These are phyloP conservation scores for Cladophialophora bantiana DNA, from an alignment of 2,329 filamentous ascomycete species.

Conservation along the genomic window DNA sequence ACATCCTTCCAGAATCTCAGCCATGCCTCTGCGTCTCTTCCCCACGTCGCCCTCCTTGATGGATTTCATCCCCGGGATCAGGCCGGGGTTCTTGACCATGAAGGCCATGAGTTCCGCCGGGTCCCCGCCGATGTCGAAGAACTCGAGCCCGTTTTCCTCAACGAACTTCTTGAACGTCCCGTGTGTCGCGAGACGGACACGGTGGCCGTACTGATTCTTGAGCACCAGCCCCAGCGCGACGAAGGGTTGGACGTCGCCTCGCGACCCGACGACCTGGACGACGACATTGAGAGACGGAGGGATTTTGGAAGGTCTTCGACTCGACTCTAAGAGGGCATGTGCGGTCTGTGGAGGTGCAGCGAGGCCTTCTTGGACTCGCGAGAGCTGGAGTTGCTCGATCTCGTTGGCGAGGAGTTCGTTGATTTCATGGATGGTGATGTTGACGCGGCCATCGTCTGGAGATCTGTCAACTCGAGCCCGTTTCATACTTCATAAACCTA, in stretches of 20 bases:
- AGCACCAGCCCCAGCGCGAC: conserved; percentile 72
- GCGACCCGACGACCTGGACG: conserved; percentile 76
- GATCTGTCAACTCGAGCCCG: conserved; percentile 2
- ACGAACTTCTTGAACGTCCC: conserved; percentile 72
- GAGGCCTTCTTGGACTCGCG: conserved; percentile 51
- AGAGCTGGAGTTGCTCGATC: conserved; percentile 49
- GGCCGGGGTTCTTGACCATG: conserved; percentile 87
- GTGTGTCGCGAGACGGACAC: conserved; percentile 77
- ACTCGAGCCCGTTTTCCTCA: conserved; percentile 73
- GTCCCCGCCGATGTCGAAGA: conserved; percentile 78
- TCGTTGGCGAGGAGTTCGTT: conserved; percentile 69
- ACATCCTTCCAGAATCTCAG: conserved; percentile 80
- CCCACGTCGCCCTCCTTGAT: conserved; percentile 78
- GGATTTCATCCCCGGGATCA: conserved; percentile 82
- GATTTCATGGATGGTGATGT: conserved; percentile 78
- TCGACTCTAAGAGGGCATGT: conserved; percentile 71
- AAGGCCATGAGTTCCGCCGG: conserved; percentile 82
- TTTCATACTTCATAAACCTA: neutral
- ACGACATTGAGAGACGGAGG: conserved; percentile 74
- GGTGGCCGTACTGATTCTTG: conserved; percentile 70
- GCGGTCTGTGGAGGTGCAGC: conserved; percentile 49
- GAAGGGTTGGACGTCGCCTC: conserved; percentile 79
- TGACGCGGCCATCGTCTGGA: conserved; percentile 75
- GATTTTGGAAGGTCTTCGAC: conserved; percentile 62
- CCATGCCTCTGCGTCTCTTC: conserved; percentile 76